These are phyloP conservation scores for Sclerotinia spermophila DNA, from an alignment of 2,329 filamentous ascomycete genomes.

Conservation along the genomic window DNA sequence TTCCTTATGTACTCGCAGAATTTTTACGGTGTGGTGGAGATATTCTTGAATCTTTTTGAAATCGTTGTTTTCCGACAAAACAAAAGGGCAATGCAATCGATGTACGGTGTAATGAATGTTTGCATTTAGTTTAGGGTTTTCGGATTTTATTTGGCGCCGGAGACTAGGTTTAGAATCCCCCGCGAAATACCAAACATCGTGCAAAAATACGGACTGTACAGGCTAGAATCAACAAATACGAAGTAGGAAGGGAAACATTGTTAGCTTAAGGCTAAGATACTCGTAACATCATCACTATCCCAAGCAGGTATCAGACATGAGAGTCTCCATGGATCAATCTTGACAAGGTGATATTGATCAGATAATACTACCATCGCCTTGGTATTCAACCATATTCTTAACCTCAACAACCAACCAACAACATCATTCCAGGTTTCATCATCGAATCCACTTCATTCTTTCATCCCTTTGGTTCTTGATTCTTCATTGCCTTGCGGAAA, in stretches of 20 bases:
- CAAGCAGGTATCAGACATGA: background rate
- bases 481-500: constrained; percentile 7
- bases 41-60: background rate
- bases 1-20: background rate
- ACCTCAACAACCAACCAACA: background rate
- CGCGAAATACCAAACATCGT: background rate
- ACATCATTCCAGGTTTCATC: background rate
- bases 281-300: background rate
- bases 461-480: background rate
- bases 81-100: no score
- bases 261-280: background rate
- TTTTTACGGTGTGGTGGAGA: background rate
- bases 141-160: constrained; percentile 3
- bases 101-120: background rate
- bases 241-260: background rate
- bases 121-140: background rate
- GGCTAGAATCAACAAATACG: background rate
- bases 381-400: background rate
- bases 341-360: background rate
- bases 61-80: background rate
- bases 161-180: constrained; percentile 13
- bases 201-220: background rate
- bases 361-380: background rate
- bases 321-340: constrained; percentile 12
- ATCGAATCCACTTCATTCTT: background rate